Percentiles rank a stretch among this genome's conserved stretches.
Evolutionary conservation across 1,284 basidiomycete genomes (phyloP).

Genomic region (Kalmanozyma brasiliensis): DNA sequence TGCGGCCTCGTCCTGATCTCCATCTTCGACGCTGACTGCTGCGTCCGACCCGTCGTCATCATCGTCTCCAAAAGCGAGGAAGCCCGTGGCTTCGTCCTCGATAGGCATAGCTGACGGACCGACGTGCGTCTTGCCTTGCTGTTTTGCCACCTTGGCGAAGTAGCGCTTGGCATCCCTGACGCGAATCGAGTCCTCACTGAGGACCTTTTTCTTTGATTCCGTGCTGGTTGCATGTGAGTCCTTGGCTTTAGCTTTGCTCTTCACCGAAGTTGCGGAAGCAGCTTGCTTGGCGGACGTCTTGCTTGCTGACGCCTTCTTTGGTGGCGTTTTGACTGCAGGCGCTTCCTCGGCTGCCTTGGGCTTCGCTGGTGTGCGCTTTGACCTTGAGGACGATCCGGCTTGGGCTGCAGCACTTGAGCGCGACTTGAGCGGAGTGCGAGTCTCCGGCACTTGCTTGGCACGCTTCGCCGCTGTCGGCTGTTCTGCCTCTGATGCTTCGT

Average conservation of each 20-base stretch:
- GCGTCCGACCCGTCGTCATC: constrained; percentile 7
- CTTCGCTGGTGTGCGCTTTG: constrained; percentile 12
- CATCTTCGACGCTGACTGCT: constrained; percentile 9
- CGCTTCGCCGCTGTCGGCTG: constrained; percentile 35
- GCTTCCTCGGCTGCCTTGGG: background rate
- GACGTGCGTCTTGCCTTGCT: constrained; percentile 3
- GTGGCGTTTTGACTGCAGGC: constrained; percentile 1
- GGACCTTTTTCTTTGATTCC: background rate
- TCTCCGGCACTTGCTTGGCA: constrained; percentile 2
- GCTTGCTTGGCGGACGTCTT: background rate
- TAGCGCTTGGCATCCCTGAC: constrained; percentile 23
- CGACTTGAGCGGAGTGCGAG: constrained; percentile 6
- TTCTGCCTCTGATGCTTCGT: constrained; percentile 13
- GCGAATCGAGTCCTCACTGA: constrained; percentile 12
- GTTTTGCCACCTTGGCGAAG: constrained; percentile 13
- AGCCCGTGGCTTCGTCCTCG: constrained; percentile 30
- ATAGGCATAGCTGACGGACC: constrained; percentile 28
- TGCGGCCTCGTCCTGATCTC: constrained; percentile 1
- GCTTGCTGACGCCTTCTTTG: constrained; percentile 2
- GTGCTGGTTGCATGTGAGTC: background rate
- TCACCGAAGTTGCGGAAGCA: constrained; percentile 1
- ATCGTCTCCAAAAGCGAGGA: constrained; percentile 26
- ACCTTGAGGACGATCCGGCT: constrained; percentile 1
- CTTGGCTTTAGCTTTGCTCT: background rate
- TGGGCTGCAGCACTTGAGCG: constrained; percentile 1